phyloP scores from a whole-genome alignment of 2,329 filamentous ascomycete genomes.

The Aspergillus eucalypticola region DNA sequence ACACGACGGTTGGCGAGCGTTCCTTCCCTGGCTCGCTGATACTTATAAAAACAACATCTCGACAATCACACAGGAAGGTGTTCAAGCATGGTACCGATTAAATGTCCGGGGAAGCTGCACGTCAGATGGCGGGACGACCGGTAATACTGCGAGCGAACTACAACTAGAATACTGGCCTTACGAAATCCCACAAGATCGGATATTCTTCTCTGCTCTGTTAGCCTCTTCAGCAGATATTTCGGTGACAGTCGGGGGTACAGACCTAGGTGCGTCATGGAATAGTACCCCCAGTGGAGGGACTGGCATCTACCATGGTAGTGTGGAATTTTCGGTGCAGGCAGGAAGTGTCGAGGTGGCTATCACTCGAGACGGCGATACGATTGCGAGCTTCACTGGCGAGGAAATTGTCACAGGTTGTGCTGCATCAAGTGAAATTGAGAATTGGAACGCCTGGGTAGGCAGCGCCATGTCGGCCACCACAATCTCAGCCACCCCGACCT shows the following conservation, averaged over 20 bases:
- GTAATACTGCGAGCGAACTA: conserved; percentile 25
- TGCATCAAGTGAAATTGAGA: neutral
- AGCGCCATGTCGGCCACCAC: neutral
- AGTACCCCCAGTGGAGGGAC: conserved; percentile 27
- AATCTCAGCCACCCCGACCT: neutral
- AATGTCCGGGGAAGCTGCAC: conserved; percentile 14
- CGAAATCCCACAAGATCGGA: conserved; percentile 16
- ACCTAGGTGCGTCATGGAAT: neutral
- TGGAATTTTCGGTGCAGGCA: conserved; percentile 1
- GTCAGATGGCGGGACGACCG: conserved; percentile 27
- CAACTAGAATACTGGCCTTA: conserved; percentile 25
- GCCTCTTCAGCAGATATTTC: conserved; percentile 27
- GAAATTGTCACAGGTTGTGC: neutral
- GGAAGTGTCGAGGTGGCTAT: conserved; percentile 7
- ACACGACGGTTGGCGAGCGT: conserved; percentile 32
- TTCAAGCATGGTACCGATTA: conserved; percentile 30
- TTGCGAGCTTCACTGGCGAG: neutral
- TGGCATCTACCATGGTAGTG: conserved; percentile 35
- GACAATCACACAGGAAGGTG: conserved; percentile 24
- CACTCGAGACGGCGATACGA: neutral
- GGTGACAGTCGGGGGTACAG: conserved; percentile 29
- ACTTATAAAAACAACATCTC: conserved; percentile 32
- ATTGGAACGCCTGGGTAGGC: conserved; percentile 7
- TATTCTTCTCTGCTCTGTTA: conserved; percentile 36
- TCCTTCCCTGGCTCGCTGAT: conserved; percentile 38